phyloP scores from a whole-genome alignment of 768 basidiomycete genomes.

The Rhizopogon vulgaris region DNA sequence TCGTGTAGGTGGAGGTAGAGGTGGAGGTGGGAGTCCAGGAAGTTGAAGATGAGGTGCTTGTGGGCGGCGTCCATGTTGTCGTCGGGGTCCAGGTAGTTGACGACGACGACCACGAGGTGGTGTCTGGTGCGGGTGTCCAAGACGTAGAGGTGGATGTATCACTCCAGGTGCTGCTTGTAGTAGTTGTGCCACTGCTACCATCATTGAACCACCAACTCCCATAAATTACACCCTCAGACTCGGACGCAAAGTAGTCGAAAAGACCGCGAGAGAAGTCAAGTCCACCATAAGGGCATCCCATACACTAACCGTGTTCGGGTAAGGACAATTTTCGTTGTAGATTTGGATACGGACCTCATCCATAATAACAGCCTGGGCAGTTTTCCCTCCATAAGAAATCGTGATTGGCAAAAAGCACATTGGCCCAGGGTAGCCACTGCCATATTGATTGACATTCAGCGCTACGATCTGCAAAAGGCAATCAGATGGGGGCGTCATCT shows the following conservation, averaged over 20 bases:
- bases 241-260: slow-evolving; percentile 53
- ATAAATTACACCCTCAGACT: slow-evolving; percentile 47
- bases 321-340: not conserved
- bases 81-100: slow-evolving; percentile 9
- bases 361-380: slow-evolving; percentile 49
- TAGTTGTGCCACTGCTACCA: slow-evolving; percentile 21
- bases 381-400: slow-evolving; percentile 57
- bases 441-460: slow-evolving; percentile 48
- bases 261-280: slow-evolving; percentile 66
- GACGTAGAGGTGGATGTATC: slow-evolving; percentile 17
- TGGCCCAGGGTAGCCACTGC: slow-evolving; percentile 56
- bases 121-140: slow-evolving; percentile 10
- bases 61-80: slow-evolving; percentile 7
- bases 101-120: slow-evolving; percentile 1
- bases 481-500: not conserved
- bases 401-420: slow-evolving; percentile 57
- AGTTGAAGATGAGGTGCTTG: slow-evolving; percentile 17
- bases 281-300: slow-evolving; percentile 56
- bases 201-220: slow-evolving; percentile 55
- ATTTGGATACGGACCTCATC: slow-evolving; percentile 43
- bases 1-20: slow-evolving; percentile 8
- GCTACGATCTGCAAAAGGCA: slow-evolving; percentile 43
- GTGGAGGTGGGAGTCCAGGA: slow-evolving; percentile 14
- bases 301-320: slow-evolving; percentile 39
- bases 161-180: slow-evolving; percentile 16